Base-by-base conservation (phyloP, 2,329 filamentous ascomycete species). In the Ophiostoma piceae region DNA sequence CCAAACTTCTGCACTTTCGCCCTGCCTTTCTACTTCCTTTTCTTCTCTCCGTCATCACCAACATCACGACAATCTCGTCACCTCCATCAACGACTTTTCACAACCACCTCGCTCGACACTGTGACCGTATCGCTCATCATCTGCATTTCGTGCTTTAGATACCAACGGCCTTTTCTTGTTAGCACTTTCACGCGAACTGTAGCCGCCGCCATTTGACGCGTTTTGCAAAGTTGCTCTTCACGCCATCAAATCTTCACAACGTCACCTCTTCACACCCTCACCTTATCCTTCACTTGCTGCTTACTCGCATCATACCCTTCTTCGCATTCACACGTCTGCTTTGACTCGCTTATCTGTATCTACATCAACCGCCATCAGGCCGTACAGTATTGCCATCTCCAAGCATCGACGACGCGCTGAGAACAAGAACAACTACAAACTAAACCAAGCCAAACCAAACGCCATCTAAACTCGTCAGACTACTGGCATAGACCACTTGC, bases 121-220 rank as follows among this genome's bases (percentile, higher is more conserved):
- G 62, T 65, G 62, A 65, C 41, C 35, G 62, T 65, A 41, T 65
- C 62, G 32, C 12, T 22, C 35, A 64, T 65, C 62, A 65, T 39
- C 35, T 65, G 62, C 62, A 26, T 65, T 39, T 5, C n/a, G 32
- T 65, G 62, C 35, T 65, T 35, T 65, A 65, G 32, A 65, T 65
- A 65, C 39, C 19, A 19, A 14, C 62, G 35, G 35, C 35, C 19
- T 19, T 39, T 39, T 39, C 32, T 41, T 65, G 14, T 39, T 22
- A 14, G 7, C n/a, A n/a, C 35, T 19, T 26, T 19, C 19, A 35
- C 62, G 35, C 62, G 62, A 65, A 65, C 35, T 65, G 62, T 65
- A 65, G 62, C 62, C 32, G 62, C 62, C 19, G 5, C 26, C 62
- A 9, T 65, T 65, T 65, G 35, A 65, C 62, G 35, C 62, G 62